phyloP scores from a whole-genome alignment of 352 stramenopile genomes.

The Phytopythium mirpurense region DNA sequence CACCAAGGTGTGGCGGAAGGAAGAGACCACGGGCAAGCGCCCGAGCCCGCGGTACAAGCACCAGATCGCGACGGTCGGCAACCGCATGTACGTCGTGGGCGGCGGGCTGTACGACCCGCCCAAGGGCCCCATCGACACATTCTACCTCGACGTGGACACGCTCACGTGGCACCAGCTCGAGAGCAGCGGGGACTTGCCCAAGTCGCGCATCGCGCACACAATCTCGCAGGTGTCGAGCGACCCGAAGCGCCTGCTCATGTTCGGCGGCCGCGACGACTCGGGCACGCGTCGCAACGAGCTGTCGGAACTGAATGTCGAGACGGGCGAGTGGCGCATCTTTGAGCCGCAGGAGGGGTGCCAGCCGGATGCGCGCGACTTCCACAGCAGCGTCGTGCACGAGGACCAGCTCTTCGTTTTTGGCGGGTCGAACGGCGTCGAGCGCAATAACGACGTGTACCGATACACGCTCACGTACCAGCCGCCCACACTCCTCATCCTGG shows the following conservation, averaged over 20 bases:
- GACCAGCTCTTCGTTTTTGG: conserved; percentile 80
- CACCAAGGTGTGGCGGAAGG: conserved; percentile 66
- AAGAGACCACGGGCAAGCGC: conserved; percentile 49
- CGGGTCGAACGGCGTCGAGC: conserved; percentile 76
- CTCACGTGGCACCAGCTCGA: conserved; percentile 60
- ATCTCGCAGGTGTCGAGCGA: conserved; percentile 51
- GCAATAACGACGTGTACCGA: conserved; percentile 79
- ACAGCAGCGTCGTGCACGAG: conserved; percentile 70
- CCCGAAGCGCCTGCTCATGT: conserved; percentile 60
- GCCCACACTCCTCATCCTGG: conserved; percentile 58
- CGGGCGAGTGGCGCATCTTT: conserved; percentile 58
- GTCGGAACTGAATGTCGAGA: conserved; percentile 57
- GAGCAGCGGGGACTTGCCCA: conserved; percentile 52
- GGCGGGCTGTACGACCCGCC: conserved; percentile 77
- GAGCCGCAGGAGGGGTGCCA: conserved; percentile 54
- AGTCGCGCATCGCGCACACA: conserved; percentile 77
- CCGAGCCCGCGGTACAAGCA: conserved; percentile 83
- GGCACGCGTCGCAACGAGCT: conserved; percentile 64
- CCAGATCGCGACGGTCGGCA: conserved; percentile 59
- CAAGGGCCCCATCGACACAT: conserved; percentile 74
- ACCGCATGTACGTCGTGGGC: conserved; percentile 77
- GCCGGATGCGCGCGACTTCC: conserved; percentile 77
- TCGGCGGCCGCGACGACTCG: conserved; percentile 71
- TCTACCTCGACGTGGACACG: conserved; percentile 71
- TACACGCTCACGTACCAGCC: conserved; percentile 58